phyloP scores from a whole-genome alignment of 202 grass and related monocot genomes.

The Brachypodium distachyon region DNA sequence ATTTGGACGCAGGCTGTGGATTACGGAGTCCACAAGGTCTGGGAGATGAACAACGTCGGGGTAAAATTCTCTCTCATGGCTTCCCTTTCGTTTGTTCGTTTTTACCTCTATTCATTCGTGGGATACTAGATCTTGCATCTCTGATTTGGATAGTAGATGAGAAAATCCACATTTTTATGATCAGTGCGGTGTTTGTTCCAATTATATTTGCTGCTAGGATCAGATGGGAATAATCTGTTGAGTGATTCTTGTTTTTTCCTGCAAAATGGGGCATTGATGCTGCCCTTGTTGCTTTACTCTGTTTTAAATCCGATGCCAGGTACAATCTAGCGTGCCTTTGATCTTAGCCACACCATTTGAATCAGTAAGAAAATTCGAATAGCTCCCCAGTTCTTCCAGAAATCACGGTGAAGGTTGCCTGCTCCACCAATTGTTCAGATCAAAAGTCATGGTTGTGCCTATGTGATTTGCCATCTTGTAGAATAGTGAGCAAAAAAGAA shows the following conservation, averaged over 20 bases:
- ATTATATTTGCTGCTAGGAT: neutral
- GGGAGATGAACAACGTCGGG: conserved; percentile 74
- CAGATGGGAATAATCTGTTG: neutral
- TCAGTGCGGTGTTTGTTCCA: neutral
- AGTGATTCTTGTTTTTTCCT: neutral
- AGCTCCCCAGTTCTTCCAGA: neutral
- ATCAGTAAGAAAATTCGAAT: neutral
- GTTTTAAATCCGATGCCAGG: neutral
- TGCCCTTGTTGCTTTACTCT: neutral
- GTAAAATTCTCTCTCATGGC: conserved; percentile 20
- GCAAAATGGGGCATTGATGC: neutral
- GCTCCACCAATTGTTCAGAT: neutral
- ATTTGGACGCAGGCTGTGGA: conserved; percentile 55
- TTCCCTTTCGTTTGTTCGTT: neutral
- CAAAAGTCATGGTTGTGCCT: neutral
- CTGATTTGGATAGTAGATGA: neutral
- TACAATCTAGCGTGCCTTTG: neutral
- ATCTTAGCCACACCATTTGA: neutral
- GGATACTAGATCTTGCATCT: neutral
- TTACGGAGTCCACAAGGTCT: conserved; percentile 70
- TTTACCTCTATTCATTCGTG: neutral
- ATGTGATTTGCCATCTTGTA: neutral
- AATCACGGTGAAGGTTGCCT: neutral
- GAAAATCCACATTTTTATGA: neutral
- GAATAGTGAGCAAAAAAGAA: neutral